Evolutionary conservation across 73 alveolate species (phyloP).

Genomic region (Blepharisma japonicum): DNA sequence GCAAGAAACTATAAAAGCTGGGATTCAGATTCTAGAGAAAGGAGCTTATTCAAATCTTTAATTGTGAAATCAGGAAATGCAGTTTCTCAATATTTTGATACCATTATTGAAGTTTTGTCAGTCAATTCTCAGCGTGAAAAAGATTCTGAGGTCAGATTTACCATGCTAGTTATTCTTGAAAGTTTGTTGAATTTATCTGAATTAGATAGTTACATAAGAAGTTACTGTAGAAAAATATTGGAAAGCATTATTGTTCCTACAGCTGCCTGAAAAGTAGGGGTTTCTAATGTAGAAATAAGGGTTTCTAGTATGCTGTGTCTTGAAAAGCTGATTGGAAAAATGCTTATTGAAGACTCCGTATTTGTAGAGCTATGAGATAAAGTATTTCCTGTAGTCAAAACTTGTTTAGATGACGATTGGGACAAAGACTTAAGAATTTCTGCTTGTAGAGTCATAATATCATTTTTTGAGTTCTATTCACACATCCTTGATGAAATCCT

Average conservation of each 20-base stretch:
- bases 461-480: background rate
- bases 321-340: background rate
- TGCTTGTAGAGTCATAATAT: background rate
- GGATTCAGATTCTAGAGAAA: background rate
- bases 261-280: conserved; percentile 21
- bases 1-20: background rate
- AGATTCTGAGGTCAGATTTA: conserved; percentile 12
- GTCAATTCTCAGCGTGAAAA: background rate
- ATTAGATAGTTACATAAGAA: background rate
- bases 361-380: background rate
- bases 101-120: background rate
- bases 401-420: conserved; percentile 26
- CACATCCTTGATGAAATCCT: background rate
- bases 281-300: conserved; percentile 22
- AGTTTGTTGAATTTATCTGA: background rate
- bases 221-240: background rate
- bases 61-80: background rate
- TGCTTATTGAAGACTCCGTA: background rate
- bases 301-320: conserved; percentile 7
- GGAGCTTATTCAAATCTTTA: background rate
- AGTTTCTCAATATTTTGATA: background rate
- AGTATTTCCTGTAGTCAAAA: background rate
- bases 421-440: conserved; percentile 9
- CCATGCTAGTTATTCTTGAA: background rate
- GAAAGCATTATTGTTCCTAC: background rate